Evolutionary conservation across 202 grass and related monocot genomes (phyloP).

Genomic region (Zoysia matrella): DNA sequence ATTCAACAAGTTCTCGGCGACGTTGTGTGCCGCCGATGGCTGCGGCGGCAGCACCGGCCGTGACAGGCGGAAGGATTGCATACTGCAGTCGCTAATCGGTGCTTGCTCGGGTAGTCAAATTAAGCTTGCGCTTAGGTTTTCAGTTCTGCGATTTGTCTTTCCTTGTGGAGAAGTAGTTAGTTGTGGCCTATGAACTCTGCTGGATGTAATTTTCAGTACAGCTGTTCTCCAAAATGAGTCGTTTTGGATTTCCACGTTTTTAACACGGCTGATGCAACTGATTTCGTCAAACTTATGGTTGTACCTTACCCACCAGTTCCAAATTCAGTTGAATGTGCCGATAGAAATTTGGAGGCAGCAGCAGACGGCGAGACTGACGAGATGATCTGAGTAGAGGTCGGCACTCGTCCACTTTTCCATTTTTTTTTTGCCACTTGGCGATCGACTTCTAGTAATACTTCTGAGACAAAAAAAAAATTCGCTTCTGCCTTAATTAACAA

Average conservation of each 20-base stretch:
- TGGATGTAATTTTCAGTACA: conserved; percentile 28
- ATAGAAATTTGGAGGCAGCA: conserved; percentile 18
- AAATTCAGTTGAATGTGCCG: not conserved
- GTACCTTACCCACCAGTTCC: conserved; percentile 35
- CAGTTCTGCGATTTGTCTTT: not conserved
- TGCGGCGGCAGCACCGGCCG: conserved; percentile 30
- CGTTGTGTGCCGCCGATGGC: conserved; percentile 7
- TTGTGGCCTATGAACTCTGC: not conserved
- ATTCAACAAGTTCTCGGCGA: not conserved
- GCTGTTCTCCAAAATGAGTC: conserved; percentile 11
- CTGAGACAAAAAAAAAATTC: no score
- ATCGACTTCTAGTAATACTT: no score
- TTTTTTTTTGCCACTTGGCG: not conserved
- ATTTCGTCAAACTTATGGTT: conserved; percentile 35
- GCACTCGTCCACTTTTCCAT: not conserved
- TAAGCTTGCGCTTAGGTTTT: not conserved
- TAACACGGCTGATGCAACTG: conserved; percentile 1
- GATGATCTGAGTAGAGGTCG: not conserved
- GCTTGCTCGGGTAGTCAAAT: conserved; percentile 10
- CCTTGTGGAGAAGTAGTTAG: not conserved
- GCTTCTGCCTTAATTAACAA: no score
- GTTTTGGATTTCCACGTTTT: not conserved
- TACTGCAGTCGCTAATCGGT: not conserved
- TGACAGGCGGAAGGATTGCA: conserved; percentile 44
- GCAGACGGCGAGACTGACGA: not conserved